A percentile compares a stretch with the other conserved stretches of the same genome.
These are phyloP conservation scores for Yamadazyma spencermartinsiae DNA, from an alignment of 1,139 yeast species.

Conservation along the genomic window DNA sequence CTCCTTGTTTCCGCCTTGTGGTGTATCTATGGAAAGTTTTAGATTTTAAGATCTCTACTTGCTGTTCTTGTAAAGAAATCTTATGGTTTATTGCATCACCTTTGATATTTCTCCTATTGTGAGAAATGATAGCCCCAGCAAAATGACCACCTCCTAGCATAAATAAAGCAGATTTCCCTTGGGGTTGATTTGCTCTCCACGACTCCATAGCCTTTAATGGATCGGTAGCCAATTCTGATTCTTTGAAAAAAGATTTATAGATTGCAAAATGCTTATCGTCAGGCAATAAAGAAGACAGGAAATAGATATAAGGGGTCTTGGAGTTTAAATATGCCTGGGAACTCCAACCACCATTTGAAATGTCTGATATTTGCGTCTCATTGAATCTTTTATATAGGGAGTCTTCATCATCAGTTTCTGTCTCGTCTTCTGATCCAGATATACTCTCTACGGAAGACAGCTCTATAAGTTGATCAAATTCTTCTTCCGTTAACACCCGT, in stretches of 20 bases:
- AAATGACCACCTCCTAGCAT: constrained; percentile 99
- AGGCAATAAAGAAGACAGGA: constrained; percentile 49
- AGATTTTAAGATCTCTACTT: constrained; percentile 66
- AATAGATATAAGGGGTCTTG: constrained; percentile 61
- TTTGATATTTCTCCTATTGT: constrained; percentile 54
- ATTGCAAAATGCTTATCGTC: constrained; percentile 58
- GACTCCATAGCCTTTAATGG: constrained; percentile 46
- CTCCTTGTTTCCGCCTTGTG: constrained; percentile 97
- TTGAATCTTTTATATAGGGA: constrained; percentile 12
- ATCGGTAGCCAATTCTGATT: constrained; percentile 25
- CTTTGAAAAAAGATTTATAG: constrained; percentile 65
- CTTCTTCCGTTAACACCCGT: constrained; percentile 52
- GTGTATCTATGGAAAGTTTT: constrained; percentile 95
- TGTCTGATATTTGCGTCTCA: constrained; percentile 12
- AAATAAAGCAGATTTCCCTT: constrained; percentile 65
- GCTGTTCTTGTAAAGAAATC: constrained; percentile 51
- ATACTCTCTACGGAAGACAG: constrained; percentile 55
- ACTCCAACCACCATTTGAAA: constrained; percentile 6
- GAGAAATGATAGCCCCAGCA: constrained; percentile 91
- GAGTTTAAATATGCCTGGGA: constrained; percentile 49
- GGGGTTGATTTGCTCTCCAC: constrained; percentile 25
- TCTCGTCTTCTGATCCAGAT: constrained; percentile 51
- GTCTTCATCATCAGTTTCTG: constrained; percentile 22
- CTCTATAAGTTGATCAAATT: constrained; percentile 59
- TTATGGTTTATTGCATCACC: constrained; percentile 52